Conservation (phyloP, 148 eudicot species). For the Camellia granthamiana region DNA sequence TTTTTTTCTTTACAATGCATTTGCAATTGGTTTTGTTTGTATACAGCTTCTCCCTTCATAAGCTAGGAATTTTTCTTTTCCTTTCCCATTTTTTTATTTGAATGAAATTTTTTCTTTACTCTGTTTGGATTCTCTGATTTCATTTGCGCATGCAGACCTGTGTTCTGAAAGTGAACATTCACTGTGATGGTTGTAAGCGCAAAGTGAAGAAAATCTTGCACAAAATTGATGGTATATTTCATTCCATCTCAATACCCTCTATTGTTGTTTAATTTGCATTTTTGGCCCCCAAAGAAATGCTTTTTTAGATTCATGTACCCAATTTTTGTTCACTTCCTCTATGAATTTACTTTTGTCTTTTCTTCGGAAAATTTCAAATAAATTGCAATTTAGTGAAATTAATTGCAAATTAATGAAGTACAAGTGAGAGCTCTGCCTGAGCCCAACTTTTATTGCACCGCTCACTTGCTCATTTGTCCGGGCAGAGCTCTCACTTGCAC, state of each 20-base stretch:
- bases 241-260: slow-evolving; percentile 15
- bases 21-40: neutral
- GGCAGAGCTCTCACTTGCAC: too few relatives aligned
- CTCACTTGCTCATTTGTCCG: too few relatives aligned
- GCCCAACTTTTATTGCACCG: too few relatives aligned
- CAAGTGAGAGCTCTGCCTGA: too few relatives aligned
- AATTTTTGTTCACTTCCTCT: neutral
- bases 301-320: too few relatives aligned
- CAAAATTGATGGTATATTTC: slow-evolving; percentile 79
- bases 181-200: slow-evolving; percentile 94
- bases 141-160: slow-evolving; percentile 75
- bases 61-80: slow-evolving; percentile 2
- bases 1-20: neutral
- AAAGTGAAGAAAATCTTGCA: slow-evolving; percentile 94
- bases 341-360: too few relatives aligned
- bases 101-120: neutral
- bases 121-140: slow-evolving; percentile 23
- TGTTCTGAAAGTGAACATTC: slow-evolving; percentile 89
- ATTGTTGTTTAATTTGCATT: neutral
- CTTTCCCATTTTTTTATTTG: neutral
- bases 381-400: too few relatives aligned
- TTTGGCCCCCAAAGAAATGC: neutral
- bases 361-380: slow-evolving; percentile 16
- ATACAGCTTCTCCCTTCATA: neutral
- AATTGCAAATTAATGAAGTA: too few relatives aligned